Evolutionary conservation across 2,329 filamentous ascomycete species (phyloP).

Genomic region (Trichoderma gracile): DNA sequence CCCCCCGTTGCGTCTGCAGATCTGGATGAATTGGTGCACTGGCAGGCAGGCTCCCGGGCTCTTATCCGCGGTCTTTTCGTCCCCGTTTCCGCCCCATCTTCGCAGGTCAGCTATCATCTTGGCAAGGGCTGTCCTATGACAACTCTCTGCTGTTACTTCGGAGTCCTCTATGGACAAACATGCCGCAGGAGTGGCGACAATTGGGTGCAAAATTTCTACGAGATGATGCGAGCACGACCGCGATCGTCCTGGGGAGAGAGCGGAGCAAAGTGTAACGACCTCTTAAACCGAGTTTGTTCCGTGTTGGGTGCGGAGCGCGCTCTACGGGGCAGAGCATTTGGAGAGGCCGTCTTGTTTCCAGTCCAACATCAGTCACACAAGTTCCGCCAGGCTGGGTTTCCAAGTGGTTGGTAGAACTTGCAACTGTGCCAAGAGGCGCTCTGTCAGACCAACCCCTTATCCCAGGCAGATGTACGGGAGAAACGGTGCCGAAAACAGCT

Average conservation of each 20-base stretch:
- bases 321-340: not conserved
- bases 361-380: constrained; percentile 1
- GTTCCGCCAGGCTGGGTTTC: constrained; percentile 1
- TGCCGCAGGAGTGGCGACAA: not conserved
- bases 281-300: not conserved
- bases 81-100: constrained; percentile 8
- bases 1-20: constrained; percentile 15
- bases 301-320: not conserved
- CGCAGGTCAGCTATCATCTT: not conserved
- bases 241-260: not conserved
- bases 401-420: constrained; percentile 1
- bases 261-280: not conserved
- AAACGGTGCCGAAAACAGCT: not conserved
- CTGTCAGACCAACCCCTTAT: not conserved
- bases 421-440: not conserved
- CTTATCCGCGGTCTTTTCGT: not conserved
- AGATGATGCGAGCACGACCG: not conserved
- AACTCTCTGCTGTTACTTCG: not conserved
- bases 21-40: not conserved
- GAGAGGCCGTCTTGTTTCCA: constrained; percentile 6
- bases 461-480: not conserved
- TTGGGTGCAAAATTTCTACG: not conserved
- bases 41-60: not conserved
- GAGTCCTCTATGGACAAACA: not conserved
- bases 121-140: not conserved